Evolutionary conservation across 164 flowering plant species (phyloP), one percentile per base, ranked within the genome.

Genomic region (Chimonanthus praecox): DNA sequence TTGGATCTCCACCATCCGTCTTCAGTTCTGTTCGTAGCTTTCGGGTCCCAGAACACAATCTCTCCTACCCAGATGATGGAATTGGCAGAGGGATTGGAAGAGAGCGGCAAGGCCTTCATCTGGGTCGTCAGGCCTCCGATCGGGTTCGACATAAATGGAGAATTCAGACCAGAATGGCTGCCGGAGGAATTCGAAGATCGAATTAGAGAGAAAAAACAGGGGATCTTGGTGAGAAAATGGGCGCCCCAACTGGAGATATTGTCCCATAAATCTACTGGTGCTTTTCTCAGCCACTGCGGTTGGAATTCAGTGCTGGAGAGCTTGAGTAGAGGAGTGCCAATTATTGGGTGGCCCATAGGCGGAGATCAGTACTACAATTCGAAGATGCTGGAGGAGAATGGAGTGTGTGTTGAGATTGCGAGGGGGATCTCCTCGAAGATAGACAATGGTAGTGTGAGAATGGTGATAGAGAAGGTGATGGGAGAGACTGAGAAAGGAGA

Each of bases 1-100:
- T 82, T 90, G 0, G 82, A 86, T 44, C 4, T 68, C 13, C 87
- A 87, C 49, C 80, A 83, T 0, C 13, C 49, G 5, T 75, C 74
- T 9, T 86, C 90, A 1, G 94, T 90, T 1, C 62, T 90, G 0
- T 88, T 84, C 76, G 54, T 88, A 5, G 84, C 84, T 0, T 90
- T 90, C 66, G 92, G 92, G 13, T 88, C 92, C 7, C 79, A 80
- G 70, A 86, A 83, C 83, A 79, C 87, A 1, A 83, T 88, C 58
- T 76, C 85, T 0, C 51, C 81, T 0, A 69, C 85, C 0, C 88
- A 90, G 9, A 87, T 86, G 89, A 81, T 78, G 85, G 77, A 84
- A 16, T 66, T 90, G 60, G 94, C 88, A 1, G 68, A 18, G 70
- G 94, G 85, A 2, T 68, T 90, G 76, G 94, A 90, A 62, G 69